Evolutionary conservation across 2,329 filamentous ascomycete species (phyloP).

Genomic region (Claviceps digitariae): DNA sequence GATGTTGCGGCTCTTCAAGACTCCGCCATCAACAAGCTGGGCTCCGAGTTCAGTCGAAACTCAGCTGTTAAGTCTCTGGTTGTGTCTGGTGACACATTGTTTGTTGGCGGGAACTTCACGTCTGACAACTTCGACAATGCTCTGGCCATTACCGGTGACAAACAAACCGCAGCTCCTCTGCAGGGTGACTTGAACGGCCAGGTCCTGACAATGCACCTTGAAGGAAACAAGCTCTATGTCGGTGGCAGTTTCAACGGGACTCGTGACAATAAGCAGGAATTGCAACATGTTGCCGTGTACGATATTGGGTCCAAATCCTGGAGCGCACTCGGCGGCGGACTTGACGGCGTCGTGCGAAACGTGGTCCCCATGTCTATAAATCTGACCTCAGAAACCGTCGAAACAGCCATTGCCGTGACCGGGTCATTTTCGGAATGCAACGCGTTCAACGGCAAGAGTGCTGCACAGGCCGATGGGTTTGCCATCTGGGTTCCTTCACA

Average conservation of each 20-base stretch:
- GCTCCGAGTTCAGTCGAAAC: slow-evolving; percentile 49
- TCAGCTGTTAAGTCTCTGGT: slow-evolving; percentile 61
- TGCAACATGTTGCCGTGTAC: slow-evolving; percentile 68
- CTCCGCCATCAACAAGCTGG: slow-evolving; percentile 66
- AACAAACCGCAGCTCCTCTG: slow-evolving; percentile 46
- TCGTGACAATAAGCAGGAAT: slow-evolving; percentile 42
- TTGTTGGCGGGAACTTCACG: slow-evolving; percentile 76
- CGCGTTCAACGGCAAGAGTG: slow-evolving; percentile 48
- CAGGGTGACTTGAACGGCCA: slow-evolving; percentile 67
- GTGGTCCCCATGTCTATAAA: slow-evolving; percentile 73
- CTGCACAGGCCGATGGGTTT: slow-evolving; percentile 57
- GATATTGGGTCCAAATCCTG: slow-evolving; percentile 55
- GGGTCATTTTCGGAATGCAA: slow-evolving; percentile 66
- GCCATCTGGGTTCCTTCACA: slow-evolving; percentile 84
- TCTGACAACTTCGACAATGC: slow-evolving; percentile 58
- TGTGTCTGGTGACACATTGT: slow-evolving; percentile 50
- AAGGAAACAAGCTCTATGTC: slow-evolving; percentile 57
- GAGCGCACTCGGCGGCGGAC: slow-evolving; percentile 69
- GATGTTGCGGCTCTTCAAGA: slow-evolving; percentile 49
- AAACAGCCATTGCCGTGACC: slow-evolving; percentile 65
- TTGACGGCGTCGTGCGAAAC: slow-evolving; percentile 63
- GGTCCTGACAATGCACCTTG: slow-evolving; percentile 58
- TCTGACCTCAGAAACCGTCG: slow-evolving; percentile 51
- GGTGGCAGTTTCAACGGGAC: slow-evolving; percentile 78
- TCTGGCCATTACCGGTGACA: slow-evolving; percentile 50